Evolutionary conservation across 2,329 filamentous ascomycete genomes (phyloP), one percentile per base, ranked within the genome.

Genomic region (Trichophyton verrucosum): DNA sequence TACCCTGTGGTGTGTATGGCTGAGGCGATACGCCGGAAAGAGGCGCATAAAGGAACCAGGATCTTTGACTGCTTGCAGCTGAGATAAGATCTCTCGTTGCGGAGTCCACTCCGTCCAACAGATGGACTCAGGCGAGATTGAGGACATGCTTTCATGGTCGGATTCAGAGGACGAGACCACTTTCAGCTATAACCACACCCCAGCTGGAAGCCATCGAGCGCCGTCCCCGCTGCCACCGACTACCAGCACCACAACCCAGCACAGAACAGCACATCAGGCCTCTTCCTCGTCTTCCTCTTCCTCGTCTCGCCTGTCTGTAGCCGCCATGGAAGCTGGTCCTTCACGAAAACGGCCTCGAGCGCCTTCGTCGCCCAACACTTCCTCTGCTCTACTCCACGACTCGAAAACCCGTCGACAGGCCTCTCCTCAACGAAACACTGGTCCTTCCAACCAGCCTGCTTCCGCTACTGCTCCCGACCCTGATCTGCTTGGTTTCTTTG

Each of bases 401-500:
- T 24, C 49, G 27, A 53, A 53, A 33, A 15, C 49, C 13, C 49
- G 49, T n/a, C 24, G 49, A 53, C 24, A 53, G n/a, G 49, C 24
- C 49, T 33, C 49, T 27, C 24, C 49, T 15, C 6, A 11, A 30
- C 22, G 24, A 4, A 30, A 30, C n/a, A n/a, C 49, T 24, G 22
- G n/a, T 13, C 13, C 49, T 53, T 13, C 49, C 24, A 53, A 7
- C 22, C 49, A 53, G 22, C 4, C 49, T 24, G 49, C 11, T 6
- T 53, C 49, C 13, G n/a, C 13, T 33, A 51, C 40, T 36, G 46
- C 4, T 30, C 8, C 49, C 6, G 27, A 53, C 13, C 22, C 49
- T 30, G 64, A 66, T 17, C 47, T 71, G 22, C 62, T 64, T 8
- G 57, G 65, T n/a, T 46, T 70, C 5, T 63, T 72, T n/a, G 68